These are phyloP conservation scores for Cordyceps farinosa DNA, from an alignment of 2,329 filamentous ascomycete species.

Conservation along the genomic window DNA sequence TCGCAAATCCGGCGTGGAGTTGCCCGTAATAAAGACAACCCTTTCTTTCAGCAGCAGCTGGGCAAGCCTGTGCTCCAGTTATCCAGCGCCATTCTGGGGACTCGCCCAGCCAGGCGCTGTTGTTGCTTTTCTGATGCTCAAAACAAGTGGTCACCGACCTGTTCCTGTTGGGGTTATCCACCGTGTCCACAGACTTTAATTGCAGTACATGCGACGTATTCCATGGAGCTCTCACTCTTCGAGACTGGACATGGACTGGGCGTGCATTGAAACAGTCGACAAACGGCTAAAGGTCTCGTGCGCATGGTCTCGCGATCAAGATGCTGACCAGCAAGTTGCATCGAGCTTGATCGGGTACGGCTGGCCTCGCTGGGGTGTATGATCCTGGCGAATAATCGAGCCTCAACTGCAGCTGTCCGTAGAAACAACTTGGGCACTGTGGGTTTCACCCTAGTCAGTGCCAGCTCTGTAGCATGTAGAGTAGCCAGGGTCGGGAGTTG, in stretches of 20 bases:
- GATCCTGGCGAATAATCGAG: conserved; percentile 15
- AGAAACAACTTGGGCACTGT: conserved; percentile 7
- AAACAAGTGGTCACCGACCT: not conserved
- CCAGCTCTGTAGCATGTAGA: conserved; percentile 11
- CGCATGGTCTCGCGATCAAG: not conserved
- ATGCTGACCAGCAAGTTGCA: conserved; percentile 3
- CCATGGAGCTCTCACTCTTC: not conserved
- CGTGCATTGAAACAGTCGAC: not conserved
- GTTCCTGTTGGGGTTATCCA: not conserved
- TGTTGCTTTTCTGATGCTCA: not conserved
- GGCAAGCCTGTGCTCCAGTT: not conserved
- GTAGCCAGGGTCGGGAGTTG: conserved; percentile 1
- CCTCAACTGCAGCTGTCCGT: conserved; percentile 8
- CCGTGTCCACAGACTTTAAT: conserved; percentile 13
- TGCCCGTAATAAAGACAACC: not conserved
- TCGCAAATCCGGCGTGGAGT: conserved; percentile 3
- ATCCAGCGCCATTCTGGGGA: not conserved
- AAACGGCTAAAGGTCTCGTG: conserved; percentile 11
- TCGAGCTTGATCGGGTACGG: conserved; percentile 10
- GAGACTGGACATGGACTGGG: not conserved
- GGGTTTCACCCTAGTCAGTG: conserved; percentile 12
- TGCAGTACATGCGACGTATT: conserved; percentile 5
- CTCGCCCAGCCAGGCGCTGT: not conserved
- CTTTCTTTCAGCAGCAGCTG: not conserved
- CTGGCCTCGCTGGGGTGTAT: conserved; percentile 7